phyloP scores from a whole-genome alignment of 345 rosid species.

The Cardamine resedifolia region DNA sequence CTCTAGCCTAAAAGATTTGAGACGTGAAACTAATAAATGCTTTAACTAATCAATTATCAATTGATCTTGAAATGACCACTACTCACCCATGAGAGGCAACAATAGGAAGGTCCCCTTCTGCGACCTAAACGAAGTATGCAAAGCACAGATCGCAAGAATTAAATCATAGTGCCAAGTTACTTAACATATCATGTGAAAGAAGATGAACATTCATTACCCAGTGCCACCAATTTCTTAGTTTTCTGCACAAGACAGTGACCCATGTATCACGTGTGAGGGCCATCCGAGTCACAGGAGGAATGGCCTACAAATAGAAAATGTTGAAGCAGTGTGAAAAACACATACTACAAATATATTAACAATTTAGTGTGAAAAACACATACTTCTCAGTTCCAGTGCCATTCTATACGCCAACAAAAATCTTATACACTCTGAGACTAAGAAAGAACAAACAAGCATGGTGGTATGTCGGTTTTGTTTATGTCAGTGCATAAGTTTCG shows the following conservation, averaged over 20 bases:
- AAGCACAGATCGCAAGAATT: constrained; percentile 14
- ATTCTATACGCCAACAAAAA: background rate
- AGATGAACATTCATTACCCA: constrained; percentile 63
- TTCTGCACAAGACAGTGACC: constrained; percentile 91
- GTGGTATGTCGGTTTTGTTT: too few relatives aligned
- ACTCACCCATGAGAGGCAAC: constrained; percentile 95
- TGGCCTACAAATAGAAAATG: constrained; percentile 48
- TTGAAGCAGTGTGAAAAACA: too few relatives aligned
- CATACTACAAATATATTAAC: too few relatives aligned
- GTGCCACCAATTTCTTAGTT: constrained; percentile 96
- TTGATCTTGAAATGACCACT: constrained; percentile 4
- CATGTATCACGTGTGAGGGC: constrained; percentile 94
- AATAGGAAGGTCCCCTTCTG: constrained; percentile 92
- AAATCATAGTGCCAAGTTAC: background rate
- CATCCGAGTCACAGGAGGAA: constrained; percentile 84
- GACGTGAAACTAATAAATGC: constrained; percentile 24
- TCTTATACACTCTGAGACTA: background rate
- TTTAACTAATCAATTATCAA: background rate
- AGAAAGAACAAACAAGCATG: background rate
- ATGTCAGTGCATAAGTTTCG: too few relatives aligned
- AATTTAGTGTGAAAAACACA: too few relatives aligned
- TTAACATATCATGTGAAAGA: constrained; percentile 22
- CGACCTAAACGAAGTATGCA: constrained; percentile 57
- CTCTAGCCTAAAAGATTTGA: constrained; percentile 57
- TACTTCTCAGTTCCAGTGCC: background rate